A percentile compares a stretch with the other conserved stretches of the same genome.
These are phyloP conservation scores for Apiospora rasikravindrae DNA, from an alignment of 2,329 filamentous ascomycete genomes.

Conservation along the genomic window DNA sequence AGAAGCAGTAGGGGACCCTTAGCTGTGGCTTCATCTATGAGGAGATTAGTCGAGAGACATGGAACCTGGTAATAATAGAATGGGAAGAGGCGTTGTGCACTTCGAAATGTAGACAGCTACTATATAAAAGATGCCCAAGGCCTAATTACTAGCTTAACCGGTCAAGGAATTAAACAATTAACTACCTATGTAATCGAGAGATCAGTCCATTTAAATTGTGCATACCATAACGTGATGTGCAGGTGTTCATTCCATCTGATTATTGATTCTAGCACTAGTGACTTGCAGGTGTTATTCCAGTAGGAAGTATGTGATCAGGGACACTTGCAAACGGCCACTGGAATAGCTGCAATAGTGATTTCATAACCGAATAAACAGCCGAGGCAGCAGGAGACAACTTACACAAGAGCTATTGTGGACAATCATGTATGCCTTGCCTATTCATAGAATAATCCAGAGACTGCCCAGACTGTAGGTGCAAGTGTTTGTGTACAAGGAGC, in stretches of 20 bases:
- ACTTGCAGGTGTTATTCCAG: background rate
- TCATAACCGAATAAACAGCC: background rate
- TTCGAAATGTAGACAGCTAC: background rate
- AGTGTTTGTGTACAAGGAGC: background rate
- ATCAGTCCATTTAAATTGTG: no score
- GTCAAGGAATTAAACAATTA: background rate
- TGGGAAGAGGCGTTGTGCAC: background rate
- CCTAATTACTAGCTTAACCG: background rate
- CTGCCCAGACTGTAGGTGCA: background rate
- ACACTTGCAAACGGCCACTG: background rate
- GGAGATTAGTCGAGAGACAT: background rate
- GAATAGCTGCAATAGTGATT: background rate
- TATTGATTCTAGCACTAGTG: no score
- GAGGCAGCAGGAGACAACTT: no score
- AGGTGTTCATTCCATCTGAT: background rate
- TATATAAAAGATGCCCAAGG: background rate
- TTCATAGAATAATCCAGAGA: background rate
- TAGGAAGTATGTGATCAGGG: background rate
- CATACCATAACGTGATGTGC: background rate
- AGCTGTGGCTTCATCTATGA: background rate
- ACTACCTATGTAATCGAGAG: background rate
- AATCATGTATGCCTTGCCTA: no score
- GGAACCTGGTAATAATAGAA: background rate
- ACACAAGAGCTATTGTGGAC: no score
- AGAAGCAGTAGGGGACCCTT: conserved; percentile 57